These are phyloP conservation scores for Pleurotus tuoliensis DNA, from an alignment of 768 basidiomycete species.

Conservation along the genomic window DNA sequence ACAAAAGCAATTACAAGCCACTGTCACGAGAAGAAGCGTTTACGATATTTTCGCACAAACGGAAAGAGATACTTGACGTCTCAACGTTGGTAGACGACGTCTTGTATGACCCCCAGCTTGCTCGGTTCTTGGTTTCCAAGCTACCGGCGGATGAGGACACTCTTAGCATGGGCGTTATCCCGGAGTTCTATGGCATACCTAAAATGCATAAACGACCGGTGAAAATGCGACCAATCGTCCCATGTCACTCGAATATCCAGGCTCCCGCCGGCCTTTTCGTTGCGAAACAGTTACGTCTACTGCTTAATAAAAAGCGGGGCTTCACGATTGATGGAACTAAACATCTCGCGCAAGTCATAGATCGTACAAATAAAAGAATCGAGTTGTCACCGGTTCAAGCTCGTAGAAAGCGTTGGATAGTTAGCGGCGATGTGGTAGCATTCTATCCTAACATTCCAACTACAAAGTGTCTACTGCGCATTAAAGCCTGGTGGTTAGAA, in stretches of 20 bases:
- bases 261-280: slow-evolving; percentile 27
- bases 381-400: slow-evolving; percentile 1
- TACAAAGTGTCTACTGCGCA: slow-evolving; percentile 15
- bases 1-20: slow-evolving; percentile 8
- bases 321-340: slow-evolving; percentile 25
- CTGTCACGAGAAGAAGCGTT: not conserved
- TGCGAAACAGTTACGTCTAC: slow-evolving; percentile 25
- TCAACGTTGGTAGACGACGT: not conserved
- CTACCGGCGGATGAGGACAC: not conserved
- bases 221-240: slow-evolving; percentile 26
- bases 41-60: not conserved
- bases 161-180: slow-evolving; percentile 6
- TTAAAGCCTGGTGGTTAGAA: slow-evolving; percentile 9
- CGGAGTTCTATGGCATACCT: slow-evolving; percentile 25
- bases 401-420: slow-evolving; percentile 15
- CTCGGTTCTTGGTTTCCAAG: too few species aligned
- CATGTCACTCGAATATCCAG: slow-evolving; percentile 24
- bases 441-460: slow-evolving; percentile 27
- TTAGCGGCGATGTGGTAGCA: slow-evolving; percentile 30
- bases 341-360: slow-evolving; percentile 29
- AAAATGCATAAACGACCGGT: slow-evolving; percentile 29
- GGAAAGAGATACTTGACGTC: slow-evolving; percentile 3
- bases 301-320: slow-evolving; percentile 21
- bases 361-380: slow-evolving; percentile 6
- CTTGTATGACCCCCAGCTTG: not conserved